phyloP scores from a whole-genome alignment of 1,284 basidiomycete species.

The Pascua sp. region DNA sequence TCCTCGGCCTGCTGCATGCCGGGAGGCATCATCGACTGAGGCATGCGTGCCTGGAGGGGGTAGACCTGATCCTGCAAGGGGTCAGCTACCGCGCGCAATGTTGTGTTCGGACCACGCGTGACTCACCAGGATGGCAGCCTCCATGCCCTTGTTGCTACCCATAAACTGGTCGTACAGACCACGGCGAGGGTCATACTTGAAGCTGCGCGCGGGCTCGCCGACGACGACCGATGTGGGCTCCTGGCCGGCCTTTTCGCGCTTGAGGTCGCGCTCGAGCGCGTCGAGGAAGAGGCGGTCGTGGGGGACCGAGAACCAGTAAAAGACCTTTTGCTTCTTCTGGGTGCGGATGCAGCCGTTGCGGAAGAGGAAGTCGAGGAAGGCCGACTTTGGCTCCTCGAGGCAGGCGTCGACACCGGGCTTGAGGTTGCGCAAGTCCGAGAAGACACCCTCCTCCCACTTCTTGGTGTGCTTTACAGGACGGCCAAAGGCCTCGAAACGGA shows the following conservation, averaged over 20 bases:
- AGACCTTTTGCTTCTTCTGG: constrained; percentile 84
- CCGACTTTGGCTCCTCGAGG: constrained; percentile 79
- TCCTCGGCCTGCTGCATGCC: constrained; percentile 1
- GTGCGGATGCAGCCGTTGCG: constrained; percentile 92
- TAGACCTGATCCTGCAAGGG: constrained; percentile 20
- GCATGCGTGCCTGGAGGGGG: constrained; percentile 21
- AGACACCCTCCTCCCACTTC: constrained; percentile 75
- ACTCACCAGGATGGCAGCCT: constrained; percentile 28
- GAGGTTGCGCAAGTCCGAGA: constrained; percentile 82
- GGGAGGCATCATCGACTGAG: constrained; percentile 5
- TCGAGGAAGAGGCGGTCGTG: constrained; percentile 94
- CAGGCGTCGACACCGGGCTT: constrained; percentile 86
- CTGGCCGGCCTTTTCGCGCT: constrained; percentile 81
- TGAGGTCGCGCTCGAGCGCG: constrained; percentile 85
- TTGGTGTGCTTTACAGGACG: constrained; percentile 44
- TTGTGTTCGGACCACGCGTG: neutral
- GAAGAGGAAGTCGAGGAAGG: constrained; percentile 83
- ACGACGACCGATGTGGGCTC: constrained; percentile 72
- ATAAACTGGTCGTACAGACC: constrained; percentile 81
- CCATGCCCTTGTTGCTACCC: constrained; percentile 42
- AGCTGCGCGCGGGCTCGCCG: constrained; percentile 69
- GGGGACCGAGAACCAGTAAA: constrained; percentile 87
- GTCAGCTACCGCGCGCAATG: constrained; percentile 1
- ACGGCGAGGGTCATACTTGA: constrained; percentile 71
- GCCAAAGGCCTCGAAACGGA: constrained; percentile 82